These are phyloP conservation scores for Ceratobasidium papillatum DNA, from an alignment of 1,284 basidiomycete genomes.

Conservation along the genomic window DNA sequence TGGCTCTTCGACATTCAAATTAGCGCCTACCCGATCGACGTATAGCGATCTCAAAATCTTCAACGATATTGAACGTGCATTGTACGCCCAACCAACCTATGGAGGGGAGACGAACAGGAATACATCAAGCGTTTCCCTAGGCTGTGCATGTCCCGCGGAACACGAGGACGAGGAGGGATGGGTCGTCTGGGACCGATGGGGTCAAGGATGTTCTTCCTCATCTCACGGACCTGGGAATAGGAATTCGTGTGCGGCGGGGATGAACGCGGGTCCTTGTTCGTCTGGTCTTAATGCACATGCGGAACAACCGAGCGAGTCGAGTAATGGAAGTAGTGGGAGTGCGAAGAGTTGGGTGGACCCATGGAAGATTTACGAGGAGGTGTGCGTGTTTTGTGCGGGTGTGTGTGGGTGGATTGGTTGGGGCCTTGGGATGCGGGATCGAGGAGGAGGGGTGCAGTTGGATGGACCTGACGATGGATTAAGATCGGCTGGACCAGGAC, in stretches of 20 bases:
- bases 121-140: slow-evolving; percentile 6
- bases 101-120: not conserved
- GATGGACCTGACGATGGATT: slow-evolving; percentile 67
- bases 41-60: slow-evolving; percentile 19
- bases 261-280: slow-evolving; percentile 35
- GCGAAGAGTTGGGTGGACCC: slow-evolving; percentile 36
- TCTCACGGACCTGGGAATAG: slow-evolving; percentile 16
- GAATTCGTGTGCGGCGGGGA: slow-evolving; percentile 31
- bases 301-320: not conserved
- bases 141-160: slow-evolving; percentile 1
- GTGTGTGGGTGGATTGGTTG: slow-evolving; percentile 73
- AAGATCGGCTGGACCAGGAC: too few relatives aligned
- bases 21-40: slow-evolving; percentile 21
- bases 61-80: slow-evolving; percentile 48
- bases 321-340: not conserved
- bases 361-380: slow-evolving; percentile 80
- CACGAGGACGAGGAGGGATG: slow-evolving; percentile 38
- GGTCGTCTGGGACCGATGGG: slow-evolving; percentile 39
- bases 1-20: slow-evolving; percentile 1
- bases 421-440: slow-evolving; percentile 47
- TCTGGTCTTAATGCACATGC: slow-evolving; percentile 18
- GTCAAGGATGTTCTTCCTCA: slow-evolving; percentile 9
- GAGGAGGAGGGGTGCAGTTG: slow-evolving; percentile 60
- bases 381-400: slow-evolving; percentile 78
- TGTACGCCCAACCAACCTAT: slow-evolving; percentile 44